A percentile compares a stretch with the other conserved stretches of the same genome.
Conservation (phyloP, 805 yeast species). For the Candida maris region DNA sequence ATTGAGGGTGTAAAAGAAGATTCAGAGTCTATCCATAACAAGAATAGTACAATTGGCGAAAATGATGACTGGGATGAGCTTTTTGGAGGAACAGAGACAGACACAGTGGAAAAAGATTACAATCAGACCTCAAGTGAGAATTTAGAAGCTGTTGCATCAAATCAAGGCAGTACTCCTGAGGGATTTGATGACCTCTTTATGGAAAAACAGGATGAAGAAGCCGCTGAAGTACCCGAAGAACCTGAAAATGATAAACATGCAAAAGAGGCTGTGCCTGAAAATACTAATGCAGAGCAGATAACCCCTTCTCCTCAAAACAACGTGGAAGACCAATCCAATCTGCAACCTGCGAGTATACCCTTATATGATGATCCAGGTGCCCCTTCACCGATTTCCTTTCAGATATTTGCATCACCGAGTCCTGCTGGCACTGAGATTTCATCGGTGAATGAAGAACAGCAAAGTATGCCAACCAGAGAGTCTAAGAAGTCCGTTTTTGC, state of each 20-base stretch:
- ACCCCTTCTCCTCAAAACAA: too few relatives aligned
- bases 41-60: slow-evolving; percentile 9
- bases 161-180: neutral
- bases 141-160: too few relatives aligned
- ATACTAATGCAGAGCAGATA: neutral
- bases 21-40: neutral
- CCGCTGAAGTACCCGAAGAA: slow-evolving; percentile 7
- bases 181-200: slow-evolving; percentile 1
- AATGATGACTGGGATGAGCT: slow-evolving; percentile 30
- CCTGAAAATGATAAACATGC: neutral
- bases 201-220: slow-evolving; percentile 12
- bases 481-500: slow-evolving; percentile 64
- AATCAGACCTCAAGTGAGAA: slow-evolving; percentile 1
- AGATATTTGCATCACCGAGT: slow-evolving; percentile 36
- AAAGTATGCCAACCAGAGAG: slow-evolving; percentile 35
- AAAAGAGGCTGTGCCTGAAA: neutral
- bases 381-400: slow-evolving; percentile 62
- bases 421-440: slow-evolving; percentile 22
- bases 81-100: slow-evolving; percentile 22
- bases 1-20: slow-evolving; percentile 2
- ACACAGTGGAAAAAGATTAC: slow-evolving; percentile 11
- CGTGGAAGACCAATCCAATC: too few relatives aligned
- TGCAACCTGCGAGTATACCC: neutral
- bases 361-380: slow-evolving; percentile 80
- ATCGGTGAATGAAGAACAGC: slow-evolving; percentile 9